Conservation (phyloP, 352 stramenopile species). For the Albugo candida region DNA sequence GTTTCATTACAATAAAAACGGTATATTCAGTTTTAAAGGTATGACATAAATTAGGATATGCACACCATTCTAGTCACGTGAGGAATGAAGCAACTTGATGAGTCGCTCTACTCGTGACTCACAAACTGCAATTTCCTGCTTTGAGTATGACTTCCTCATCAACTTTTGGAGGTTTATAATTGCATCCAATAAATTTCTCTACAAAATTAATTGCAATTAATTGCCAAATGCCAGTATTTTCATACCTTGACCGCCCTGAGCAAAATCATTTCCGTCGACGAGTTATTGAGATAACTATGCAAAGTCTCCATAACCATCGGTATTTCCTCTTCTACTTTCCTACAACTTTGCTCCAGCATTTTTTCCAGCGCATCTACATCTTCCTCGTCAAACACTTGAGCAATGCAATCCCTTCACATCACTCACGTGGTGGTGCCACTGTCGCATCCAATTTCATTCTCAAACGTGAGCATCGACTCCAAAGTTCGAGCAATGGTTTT, state of each 20-base stretch:
- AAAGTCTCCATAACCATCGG: conserved; percentile 33
- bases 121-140: conserved; percentile 10
- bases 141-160: conserved; percentile 34
- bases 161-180: conserved; percentile 38
- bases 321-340: conserved; percentile 19
- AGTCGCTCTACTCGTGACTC: not conserved
- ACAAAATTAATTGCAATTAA: not conserved
- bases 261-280: conserved; percentile 60
- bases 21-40: too few species aligned
- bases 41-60: too few species aligned
- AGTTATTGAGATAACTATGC: conserved; percentile 54
- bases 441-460: not conserved
- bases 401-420: not conserved
- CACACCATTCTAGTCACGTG: too few species aligned
- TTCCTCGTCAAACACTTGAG: not conserved
- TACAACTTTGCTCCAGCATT: conserved; percentile 21
- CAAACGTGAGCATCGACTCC: conserved; percentile 14
- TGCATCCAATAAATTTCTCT: conserved; percentile 48
- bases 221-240: not conserved
- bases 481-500: conserved; percentile 25
- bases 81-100: not conserved
- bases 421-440: not conserved
- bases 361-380: conserved; percentile 14
- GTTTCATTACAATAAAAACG: too few species aligned
- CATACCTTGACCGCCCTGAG: conserved; percentile 66